These are phyloP conservation scores for Blastocystis sp. DNA, from an alignment of 352 stramenopile species.

Conservation along the genomic window DNA sequence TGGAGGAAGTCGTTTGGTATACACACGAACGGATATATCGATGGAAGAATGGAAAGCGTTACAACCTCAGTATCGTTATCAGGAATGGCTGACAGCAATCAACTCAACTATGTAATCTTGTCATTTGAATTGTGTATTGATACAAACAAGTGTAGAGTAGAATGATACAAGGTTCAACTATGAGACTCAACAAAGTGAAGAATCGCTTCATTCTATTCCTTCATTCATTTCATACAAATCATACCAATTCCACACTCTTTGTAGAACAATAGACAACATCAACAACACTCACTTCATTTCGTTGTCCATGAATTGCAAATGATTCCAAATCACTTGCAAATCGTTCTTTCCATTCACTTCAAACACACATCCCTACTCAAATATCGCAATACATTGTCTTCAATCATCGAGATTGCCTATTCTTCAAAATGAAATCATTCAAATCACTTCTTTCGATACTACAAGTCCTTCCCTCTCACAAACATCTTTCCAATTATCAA, in stretches of 20 bases:
- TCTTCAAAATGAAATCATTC: neutral
- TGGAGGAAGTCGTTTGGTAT: slow-evolving; percentile 42
- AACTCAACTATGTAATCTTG: neutral
- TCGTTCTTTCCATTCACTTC: neutral
- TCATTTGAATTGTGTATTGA: neutral
- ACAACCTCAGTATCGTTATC: slow-evolving; percentile 55
- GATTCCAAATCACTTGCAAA: slow-evolving; percentile 22
- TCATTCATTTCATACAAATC: neutral
- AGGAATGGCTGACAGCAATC: neutral
- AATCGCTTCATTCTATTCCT: neutral
- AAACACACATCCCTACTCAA: neutral
- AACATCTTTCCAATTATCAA: neutral
- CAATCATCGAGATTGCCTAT: neutral
- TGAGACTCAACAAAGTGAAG: neutral
- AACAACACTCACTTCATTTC: slow-evolving; percentile 10
- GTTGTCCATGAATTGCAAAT: slow-evolving; percentile 16
- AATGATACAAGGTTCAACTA: too few relatives aligned
- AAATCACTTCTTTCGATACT: neutral
- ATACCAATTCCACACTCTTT: neutral
- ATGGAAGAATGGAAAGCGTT: slow-evolving; percentile 56
- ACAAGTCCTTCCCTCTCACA: neutral
- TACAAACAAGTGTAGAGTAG: too few relatives aligned
- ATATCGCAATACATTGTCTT: neutral
- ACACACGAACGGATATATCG: slow-evolving; percentile 28
- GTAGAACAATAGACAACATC: slow-evolving; percentile 44